These are phyloP conservation scores for Yamadazyma diospyri DNA, from an alignment of 1,139 yeast species.

Conservation along the genomic window DNA sequence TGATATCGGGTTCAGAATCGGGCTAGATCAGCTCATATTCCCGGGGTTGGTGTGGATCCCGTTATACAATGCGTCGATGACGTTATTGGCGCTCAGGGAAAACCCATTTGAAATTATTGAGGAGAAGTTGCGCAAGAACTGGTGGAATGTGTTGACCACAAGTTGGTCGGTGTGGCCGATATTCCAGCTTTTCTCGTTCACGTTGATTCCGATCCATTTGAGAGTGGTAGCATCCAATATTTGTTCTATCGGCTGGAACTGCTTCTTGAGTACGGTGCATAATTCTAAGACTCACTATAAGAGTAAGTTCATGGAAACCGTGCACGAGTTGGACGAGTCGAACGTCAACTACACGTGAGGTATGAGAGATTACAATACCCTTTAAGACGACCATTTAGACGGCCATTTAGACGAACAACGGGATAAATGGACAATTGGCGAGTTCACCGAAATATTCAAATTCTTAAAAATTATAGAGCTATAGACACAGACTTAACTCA, in stretches of 20 bases:
- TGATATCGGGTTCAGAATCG: constrained; percentile 36
- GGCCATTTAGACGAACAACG: no score
- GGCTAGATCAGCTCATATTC: constrained; percentile 34
- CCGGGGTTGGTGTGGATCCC: constrained; percentile 44
- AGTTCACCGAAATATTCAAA: no score
- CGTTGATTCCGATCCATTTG: constrained; percentile 39
- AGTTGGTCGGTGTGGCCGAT: constrained; percentile 47
- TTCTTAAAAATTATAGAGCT: no score
- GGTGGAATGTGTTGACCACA: constrained; percentile 43
- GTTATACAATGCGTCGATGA: constrained; percentile 41
- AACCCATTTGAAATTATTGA: constrained; percentile 32
- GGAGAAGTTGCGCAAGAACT: constrained; percentile 34
- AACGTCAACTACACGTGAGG: constrained; percentile 3
- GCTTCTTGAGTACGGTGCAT: constrained; percentile 42
- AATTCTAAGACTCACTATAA: constrained; percentile 45
- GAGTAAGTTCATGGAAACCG: constrained; percentile 35
- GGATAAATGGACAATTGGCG: no score
- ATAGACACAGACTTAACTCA: no score
- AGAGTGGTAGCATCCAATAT: constrained; percentile 38
- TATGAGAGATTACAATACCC: no score
- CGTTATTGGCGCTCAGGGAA: constrained; percentile 34
- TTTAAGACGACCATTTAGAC: neutral
- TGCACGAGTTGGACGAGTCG: constrained; percentile 36
- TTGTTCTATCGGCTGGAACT: constrained; percentile 46
- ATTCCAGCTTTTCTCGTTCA: constrained; percentile 37